phyloP scores from a whole-genome alignment of 805 yeast genomes.

The Sungouiella blattae region DNA sequence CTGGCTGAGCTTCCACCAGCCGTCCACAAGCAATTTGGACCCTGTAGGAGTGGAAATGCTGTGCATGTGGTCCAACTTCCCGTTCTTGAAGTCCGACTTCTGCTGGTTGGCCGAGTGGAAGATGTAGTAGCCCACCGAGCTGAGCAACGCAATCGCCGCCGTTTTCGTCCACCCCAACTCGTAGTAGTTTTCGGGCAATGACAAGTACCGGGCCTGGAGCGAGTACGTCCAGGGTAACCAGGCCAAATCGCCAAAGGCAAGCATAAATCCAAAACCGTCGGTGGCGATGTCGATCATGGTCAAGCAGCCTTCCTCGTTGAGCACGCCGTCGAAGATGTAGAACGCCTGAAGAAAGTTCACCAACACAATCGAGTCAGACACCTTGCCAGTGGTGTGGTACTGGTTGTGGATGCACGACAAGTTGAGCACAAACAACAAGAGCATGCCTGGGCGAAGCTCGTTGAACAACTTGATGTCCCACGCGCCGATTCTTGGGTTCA shows the following conservation, averaged over 20 bases:
- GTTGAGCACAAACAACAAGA: slow-evolving; percentile 79
- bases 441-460: slow-evolving; percentile 91
- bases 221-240: slow-evolving; percentile 91
- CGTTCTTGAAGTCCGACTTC: slow-evolving; percentile 79
- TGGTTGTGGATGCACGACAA: slow-evolving; percentile 80
- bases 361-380: slow-evolving; percentile 70
- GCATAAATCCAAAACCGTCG: slow-evolving; percentile 97
- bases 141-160: slow-evolving; percentile 43
- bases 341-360: slow-evolving; percentile 69
- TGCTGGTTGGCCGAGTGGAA: slow-evolving; percentile 84
- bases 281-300: slow-evolving; percentile 96
- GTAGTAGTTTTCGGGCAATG: slow-evolving; percentile 51
- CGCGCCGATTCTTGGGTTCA: slow-evolving; percentile 83
- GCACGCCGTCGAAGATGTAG: slow-evolving; percentile 87
- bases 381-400: slow-evolving; percentile 53
- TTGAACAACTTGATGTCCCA: slow-evolving; percentile 90
- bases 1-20: slow-evolving; percentile 95
- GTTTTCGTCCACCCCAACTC: slow-evolving; percentile 45
- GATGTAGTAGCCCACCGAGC: slow-evolving; percentile 67
- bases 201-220: slow-evolving; percentile 78
- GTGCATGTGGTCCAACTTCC: slow-evolving; percentile 64
- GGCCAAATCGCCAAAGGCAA: slow-evolving; percentile 89
- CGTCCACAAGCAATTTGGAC: slow-evolving; percentile 76
- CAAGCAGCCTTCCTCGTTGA: slow-evolving; percentile 84
- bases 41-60: slow-evolving; percentile 69